Evolutionary conservation across 257 asterid species (phyloP).

Genomic region (Dorcoceras hygrometricum): DNA sequence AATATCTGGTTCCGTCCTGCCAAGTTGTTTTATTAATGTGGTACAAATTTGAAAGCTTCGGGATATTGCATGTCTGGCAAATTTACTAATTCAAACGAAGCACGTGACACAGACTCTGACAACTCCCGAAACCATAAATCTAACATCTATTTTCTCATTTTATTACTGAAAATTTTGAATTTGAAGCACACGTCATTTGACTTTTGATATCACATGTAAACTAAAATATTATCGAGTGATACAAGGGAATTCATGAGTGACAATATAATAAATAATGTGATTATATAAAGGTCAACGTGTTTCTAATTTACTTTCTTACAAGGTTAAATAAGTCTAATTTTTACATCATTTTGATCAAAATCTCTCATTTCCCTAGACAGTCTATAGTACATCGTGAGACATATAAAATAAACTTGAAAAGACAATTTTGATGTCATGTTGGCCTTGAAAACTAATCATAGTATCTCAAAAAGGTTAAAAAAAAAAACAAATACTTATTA

Average conservation of each 20-base stretch:
- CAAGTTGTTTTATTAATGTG: not conserved
- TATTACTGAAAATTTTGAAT: not conserved
- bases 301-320: too few species aligned
- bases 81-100: constrained; percentile 27
- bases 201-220: not conserved
- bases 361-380: too few species aligned
- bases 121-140: constrained; percentile 3
- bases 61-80: not conserved
- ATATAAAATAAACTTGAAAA: too few species aligned
- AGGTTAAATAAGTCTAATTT: too few species aligned
- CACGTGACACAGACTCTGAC: constrained; percentile 46
- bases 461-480: too few species aligned
- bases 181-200: constrained; percentile 15
- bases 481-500: too few species aligned
- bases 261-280: too few species aligned
- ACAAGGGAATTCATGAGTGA: not conserved
- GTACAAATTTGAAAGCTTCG: not conserved
- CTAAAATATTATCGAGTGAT: not conserved
- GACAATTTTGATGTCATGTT: too few species aligned
- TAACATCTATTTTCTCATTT: not conserved
- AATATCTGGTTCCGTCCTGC: not conserved
- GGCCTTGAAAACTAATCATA: too few species aligned
- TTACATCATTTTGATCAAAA: too few species aligned
- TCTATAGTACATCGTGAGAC: too few species aligned
- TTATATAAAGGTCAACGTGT: not conserved